phyloP scores from a whole-genome alignment of 805 yeast genomes.

The Yamadazyma nakazawae region DNA sequence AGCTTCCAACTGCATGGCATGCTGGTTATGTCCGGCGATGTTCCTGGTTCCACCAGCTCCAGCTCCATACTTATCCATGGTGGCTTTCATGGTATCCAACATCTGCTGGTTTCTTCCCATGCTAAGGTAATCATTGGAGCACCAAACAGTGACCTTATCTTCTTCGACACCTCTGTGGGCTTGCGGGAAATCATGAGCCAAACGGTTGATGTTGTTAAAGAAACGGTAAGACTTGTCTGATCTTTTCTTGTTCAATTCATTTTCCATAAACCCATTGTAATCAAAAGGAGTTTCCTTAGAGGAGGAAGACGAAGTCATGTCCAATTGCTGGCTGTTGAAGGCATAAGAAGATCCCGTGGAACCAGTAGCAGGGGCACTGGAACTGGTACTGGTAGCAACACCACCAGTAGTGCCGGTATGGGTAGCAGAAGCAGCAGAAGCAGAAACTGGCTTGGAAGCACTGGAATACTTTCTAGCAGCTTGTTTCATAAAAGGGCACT shows the following conservation, averaged over 20 bases:
- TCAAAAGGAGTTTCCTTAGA: slow-evolving; percentile 60
- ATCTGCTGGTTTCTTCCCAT: slow-evolving; percentile 83
- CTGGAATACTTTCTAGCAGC: slow-evolving; percentile 54
- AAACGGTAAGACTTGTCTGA: slow-evolving; percentile 89
- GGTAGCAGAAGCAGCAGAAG: slow-evolving; percentile 36
- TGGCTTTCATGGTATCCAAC: slow-evolving; percentile 68
- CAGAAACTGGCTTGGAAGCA: slow-evolving; percentile 43
- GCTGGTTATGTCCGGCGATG: slow-evolving; percentile 94
- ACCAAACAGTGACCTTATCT: slow-evolving; percentile 97
- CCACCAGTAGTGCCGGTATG: slow-evolving; percentile 30
- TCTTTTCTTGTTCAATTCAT: slow-evolving; percentile 71
- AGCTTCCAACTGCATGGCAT: slow-evolving; percentile 83
- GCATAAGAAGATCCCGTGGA: slow-evolving; percentile 34
- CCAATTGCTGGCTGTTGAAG: slow-evolving; percentile 25
- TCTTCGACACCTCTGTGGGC: slow-evolving; percentile 77
- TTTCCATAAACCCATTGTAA: slow-evolving; percentile 64
- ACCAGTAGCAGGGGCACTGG: slow-evolving; percentile 30
- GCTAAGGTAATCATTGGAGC: slow-evolving; percentile 96
- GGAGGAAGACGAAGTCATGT: slow-evolving; percentile 22
- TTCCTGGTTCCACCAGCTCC: slow-evolving; percentile 99
- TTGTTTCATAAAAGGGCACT: slow-evolving; percentile 89
- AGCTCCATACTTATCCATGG: slow-evolving; percentile 87
- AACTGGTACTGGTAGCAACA: slow-evolving; percentile 24
- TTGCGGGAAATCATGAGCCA: slow-evolving; percentile 88
- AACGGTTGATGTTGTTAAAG: slow-evolving; percentile 94